These are phyloP conservation scores for Vigna mungo DNA, from an alignment of 306 rosid species.

Conservation along the genomic window DNA sequence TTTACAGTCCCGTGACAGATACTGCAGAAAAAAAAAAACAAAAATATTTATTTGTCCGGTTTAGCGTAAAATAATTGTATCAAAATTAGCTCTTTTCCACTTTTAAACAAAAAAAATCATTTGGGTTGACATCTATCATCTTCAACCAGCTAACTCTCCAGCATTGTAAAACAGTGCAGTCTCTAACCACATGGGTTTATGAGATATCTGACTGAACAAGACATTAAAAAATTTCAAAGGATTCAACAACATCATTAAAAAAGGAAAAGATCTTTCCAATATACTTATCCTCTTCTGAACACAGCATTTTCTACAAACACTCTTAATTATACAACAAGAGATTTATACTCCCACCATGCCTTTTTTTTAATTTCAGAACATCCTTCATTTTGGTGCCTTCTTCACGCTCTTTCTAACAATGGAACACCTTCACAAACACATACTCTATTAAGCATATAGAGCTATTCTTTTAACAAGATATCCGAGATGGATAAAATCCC, in stretches of 20 bases:
- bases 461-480: conserved; percentile 28
- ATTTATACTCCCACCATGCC: conserved; percentile 35
- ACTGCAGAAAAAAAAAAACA: neutral
- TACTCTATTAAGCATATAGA: conserved; percentile 53
- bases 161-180: conserved; percentile 33
- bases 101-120: neutral
- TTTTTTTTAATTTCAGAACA: neutral
- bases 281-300: conserved; percentile 48
- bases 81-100: neutral
- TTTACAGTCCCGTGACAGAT: conserved; percentile 14
- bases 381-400: conserved; percentile 1
- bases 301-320: conserved; percentile 58
- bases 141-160: conserved; percentile 18
- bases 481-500: conserved; percentile 51
- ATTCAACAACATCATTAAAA: conserved; percentile 32
- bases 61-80: neutral
- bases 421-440: conserved; percentile 47
- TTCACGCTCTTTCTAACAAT: conserved; percentile 45
- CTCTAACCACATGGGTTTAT: conserved; percentile 44
- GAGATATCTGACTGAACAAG: conserved; percentile 38
- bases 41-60: conserved; percentile 42
- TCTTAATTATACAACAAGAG: conserved; percentile 59
- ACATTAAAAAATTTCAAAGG: conserved; percentile 32
- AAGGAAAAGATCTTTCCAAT: conserved; percentile 53
- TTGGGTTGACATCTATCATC: conserved; percentile 1